phyloP scores from a whole-genome alignment of 768 basidiomycete species.

The Suillus placidus region DNA sequence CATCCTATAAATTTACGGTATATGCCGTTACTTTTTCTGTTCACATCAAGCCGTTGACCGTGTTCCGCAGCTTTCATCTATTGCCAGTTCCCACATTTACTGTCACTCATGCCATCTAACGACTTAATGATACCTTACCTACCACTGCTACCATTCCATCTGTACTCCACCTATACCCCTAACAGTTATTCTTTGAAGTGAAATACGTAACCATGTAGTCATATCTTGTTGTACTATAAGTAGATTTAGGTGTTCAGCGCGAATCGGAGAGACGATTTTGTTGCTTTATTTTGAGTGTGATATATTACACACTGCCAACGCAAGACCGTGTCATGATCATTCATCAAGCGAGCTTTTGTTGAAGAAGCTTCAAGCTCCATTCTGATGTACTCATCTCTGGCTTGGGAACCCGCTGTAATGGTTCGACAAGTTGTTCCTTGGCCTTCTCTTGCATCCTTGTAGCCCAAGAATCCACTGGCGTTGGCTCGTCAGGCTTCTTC shows the following conservation, averaged over 20 bases:
- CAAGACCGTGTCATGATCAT: no score
- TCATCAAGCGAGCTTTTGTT: background rate
- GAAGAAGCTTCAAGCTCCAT: conserved; percentile 30
- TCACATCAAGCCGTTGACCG: background rate
- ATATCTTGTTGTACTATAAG: conserved; percentile 6
- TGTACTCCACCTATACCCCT: conserved; percentile 7
- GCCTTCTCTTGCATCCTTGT: conserved; percentile 57
- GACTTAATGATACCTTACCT: conserved; percentile 14
- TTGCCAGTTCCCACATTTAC: background rate
- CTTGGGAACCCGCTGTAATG: conserved; percentile 54
- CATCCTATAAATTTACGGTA: background rate
- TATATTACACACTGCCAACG: background rate
- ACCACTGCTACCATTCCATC: conserved; percentile 2
- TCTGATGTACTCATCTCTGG: conserved; percentile 37
- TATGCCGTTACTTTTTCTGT: background rate
- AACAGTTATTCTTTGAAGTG: background rate
- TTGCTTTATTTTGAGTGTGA: background rate
- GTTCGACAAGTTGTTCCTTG: conserved; percentile 48
- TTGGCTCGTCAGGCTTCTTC: conserved; percentile 44
- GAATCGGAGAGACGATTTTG: background rate
- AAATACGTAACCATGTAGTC: background rate
- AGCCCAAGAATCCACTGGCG: conserved; percentile 48
- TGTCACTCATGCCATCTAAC: conserved; percentile 4
- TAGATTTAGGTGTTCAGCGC: background rate
- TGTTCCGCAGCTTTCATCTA: background rate